Evolutionary conservation across 371 early-diverging fungal species (phyloP).

Genomic region (Lichtheimia ramosa): DNA sequence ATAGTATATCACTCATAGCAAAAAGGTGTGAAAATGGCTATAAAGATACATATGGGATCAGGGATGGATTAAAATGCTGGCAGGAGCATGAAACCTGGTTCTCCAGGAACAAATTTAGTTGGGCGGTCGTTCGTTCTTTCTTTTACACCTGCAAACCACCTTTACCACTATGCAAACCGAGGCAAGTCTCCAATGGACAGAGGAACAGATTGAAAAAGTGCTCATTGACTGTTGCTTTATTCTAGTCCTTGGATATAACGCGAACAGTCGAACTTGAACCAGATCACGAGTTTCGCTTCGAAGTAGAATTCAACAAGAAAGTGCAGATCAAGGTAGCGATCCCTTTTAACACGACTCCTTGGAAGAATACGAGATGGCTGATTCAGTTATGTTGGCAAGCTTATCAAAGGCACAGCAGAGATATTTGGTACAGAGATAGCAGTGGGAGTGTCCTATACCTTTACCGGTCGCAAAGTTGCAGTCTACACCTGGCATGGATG

Average conservation of each 20-base stretch:
- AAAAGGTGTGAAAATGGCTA: no score
- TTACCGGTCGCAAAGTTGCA: slow-evolving; percentile 86
- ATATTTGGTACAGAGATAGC: slow-evolving; percentile 92
- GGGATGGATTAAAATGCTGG: no score
- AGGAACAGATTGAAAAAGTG: neutral
- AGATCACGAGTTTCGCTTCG: slow-evolving; percentile 76
- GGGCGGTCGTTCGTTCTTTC: neutral
- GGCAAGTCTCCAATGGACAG: neutral
- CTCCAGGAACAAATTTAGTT: no score
- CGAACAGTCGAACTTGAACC: slow-evolving; percentile 49
- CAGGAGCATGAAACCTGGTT: no score
- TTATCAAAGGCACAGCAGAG: slow-evolving; percentile 83
- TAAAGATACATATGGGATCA: no score
- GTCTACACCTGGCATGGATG: slow-evolving; percentile 95
- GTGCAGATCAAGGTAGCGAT: slow-evolving; percentile 54
- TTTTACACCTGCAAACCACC: neutral
- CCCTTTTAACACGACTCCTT: neutral
- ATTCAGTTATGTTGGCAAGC: slow-evolving; percentile 26
- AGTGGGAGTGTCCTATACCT: slow-evolving; percentile 68
- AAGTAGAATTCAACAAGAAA: slow-evolving; percentile 59
- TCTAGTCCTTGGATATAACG: neutral
- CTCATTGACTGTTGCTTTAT: neutral
- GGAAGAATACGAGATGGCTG: neutral
- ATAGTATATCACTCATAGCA: no score
- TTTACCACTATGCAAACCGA: neutral